A percentile compares a stretch with the other conserved stretches of the same genome.
Conservation (phyloP, 345 rosid species). For the Boechera stricta region DNA sequence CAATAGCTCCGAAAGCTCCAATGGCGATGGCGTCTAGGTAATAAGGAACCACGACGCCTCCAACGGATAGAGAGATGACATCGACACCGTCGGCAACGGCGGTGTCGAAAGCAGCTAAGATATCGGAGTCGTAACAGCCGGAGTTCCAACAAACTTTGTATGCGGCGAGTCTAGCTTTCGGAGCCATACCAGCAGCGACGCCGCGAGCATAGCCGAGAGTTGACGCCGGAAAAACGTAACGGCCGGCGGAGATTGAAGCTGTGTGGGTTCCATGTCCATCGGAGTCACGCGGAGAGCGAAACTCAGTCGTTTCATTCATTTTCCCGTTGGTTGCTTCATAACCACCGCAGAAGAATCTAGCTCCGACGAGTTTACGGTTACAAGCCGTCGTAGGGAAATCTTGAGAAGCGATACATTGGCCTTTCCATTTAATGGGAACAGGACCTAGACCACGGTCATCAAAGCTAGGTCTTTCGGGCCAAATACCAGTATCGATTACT, state of each 20-base stretch:
- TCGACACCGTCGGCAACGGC: constrained; percentile 88
- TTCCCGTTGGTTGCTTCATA: constrained; percentile 81
- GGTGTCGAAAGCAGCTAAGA: constrained; percentile 82
- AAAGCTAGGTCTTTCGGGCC: constrained; percentile 92
- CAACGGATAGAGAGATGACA: constrained; percentile 84
- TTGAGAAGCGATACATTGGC: constrained; percentile 55
- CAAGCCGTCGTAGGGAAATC: constrained; percentile 59
- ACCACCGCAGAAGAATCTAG: constrained; percentile 70
- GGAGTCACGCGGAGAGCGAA: constrained; percentile 81
- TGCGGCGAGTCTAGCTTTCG: constrained; percentile 85
- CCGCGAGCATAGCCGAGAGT: constrained; percentile 84
- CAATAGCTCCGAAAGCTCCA: constrained; percentile 79
- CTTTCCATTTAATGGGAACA: constrained; percentile 82
- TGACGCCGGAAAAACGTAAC: constrained; percentile 80
- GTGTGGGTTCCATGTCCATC: constrained; percentile 96
- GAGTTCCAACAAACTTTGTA: constrained; percentile 95
- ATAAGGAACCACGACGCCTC: constrained; percentile 89
- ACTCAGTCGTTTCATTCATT: constrained; percentile 74
- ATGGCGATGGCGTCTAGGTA: constrained; percentile 93
- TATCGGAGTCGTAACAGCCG: constrained; percentile 94
- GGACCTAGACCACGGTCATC: constrained; percentile 79
- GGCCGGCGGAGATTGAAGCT: constrained; percentile 79
- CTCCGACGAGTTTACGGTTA: constrained; percentile 83
- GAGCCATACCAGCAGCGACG: constrained; percentile 93
- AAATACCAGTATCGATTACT: constrained; percentile 87